Conservation (phyloP, 768 basidiomycete species). For the Heimioporus sp. region DNA sequence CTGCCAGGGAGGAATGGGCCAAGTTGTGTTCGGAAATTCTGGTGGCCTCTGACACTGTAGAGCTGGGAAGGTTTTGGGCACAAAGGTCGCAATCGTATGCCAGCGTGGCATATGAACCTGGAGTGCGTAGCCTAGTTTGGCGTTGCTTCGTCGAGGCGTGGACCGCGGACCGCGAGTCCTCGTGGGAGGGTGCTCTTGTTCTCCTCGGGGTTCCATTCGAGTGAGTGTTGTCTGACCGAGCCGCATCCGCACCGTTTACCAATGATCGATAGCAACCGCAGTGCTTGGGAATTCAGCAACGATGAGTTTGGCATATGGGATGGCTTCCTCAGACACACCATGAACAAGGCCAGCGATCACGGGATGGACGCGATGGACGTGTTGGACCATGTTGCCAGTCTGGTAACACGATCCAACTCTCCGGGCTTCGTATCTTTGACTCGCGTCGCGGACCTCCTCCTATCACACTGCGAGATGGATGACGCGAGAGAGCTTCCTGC, state of each 20-base stretch:
- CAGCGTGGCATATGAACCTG: constrained; percentile 34
- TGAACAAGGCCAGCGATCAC: constrained; percentile 58
- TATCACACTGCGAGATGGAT: constrained; percentile 51
- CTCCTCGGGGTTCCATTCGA: constrained; percentile 61
- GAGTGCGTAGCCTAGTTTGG: constrained; percentile 57
- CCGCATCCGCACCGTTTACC: constrained; percentile 2
- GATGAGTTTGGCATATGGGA: constrained; percentile 64
- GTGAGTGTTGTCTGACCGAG: constrained; percentile 37
- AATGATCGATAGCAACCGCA: constrained; percentile 32
- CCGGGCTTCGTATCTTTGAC: constrained; percentile 42
- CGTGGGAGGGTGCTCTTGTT: constrained; percentile 54
- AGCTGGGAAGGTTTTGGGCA: constrained; percentile 55
- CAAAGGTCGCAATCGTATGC: constrained; percentile 20
- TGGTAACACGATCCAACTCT: constrained; percentile 41
- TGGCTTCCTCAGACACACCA: constrained; percentile 46
- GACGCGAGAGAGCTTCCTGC: constrained; percentile 54
- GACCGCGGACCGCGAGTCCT: constrained; percentile 41
- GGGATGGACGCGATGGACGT: constrained; percentile 53
- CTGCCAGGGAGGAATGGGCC: constrained; percentile 57
- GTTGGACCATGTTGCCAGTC: constrained; percentile 53
- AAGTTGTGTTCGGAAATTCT: constrained; percentile 55
- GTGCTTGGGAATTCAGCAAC: constrained; percentile 50
- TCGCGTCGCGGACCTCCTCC: constrained; percentile 60
- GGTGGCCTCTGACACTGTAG: constrained; percentile 44
- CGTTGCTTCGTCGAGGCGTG: constrained; percentile 53